Evolutionary conservation across 176 grass and related monocot genomes (phyloP), one percentile per base, ranked within the genome.

Genomic region (Hordeum vulgare): DNA sequence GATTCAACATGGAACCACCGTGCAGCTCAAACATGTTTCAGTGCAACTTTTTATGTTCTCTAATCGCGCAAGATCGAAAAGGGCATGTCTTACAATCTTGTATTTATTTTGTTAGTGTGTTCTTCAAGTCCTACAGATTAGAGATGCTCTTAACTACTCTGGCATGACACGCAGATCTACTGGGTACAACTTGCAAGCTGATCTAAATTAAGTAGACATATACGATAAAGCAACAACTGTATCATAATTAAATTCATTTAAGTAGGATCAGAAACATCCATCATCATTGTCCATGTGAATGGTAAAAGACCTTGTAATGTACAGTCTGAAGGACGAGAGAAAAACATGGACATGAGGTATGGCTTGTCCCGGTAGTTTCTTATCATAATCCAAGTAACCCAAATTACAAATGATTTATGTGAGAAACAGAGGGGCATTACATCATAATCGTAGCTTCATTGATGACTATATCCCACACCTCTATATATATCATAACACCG

Each of bases 401-500:
- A 77, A 68, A 54, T 81, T 76, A 81, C 63, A 83, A 18, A 57
- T 66, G 65, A 58, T 27, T 85, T 77, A 27, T 76, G 53, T 69
- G 53, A 71, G 53, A 88, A 71, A 53, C 56, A 27, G 29, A 63
- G 47, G 60, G 65, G 28, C 49, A 54, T 41, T 85, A 61, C 80
- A 90, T 90, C 34, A 44, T 80, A 66, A 36, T 35, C 29, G n/a
- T 82, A 74, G 74, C 45, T 51, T 47, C 35, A 67, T 67, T 69
- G 26, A 60, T 49, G 56, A 86, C 21, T 64, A 71, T 56, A 86
- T 74, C 36, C 28, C 47, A 75, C 57, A 74, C 34, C 47, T 74
- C 37, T 69, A 51, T 85, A 86, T 74, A 56, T 42, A 71, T 70
- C 65, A 39, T 51, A 68, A 23, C 11, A 78, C 74, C 23, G 7